Conservation (phyloP, 2,329 filamentous ascomycete genomes). For the Malbranchea zuffiana region DNA sequence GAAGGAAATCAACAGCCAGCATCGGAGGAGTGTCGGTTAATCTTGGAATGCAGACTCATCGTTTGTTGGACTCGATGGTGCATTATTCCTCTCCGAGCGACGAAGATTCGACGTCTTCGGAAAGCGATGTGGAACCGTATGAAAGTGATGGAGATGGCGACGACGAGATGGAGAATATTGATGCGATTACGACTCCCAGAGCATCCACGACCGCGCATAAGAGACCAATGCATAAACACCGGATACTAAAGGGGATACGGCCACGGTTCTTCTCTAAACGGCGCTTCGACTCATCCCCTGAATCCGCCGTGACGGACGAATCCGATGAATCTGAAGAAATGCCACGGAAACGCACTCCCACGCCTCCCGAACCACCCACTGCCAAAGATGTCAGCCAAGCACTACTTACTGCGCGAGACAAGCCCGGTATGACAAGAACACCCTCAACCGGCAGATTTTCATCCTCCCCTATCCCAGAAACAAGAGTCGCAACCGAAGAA, state of each 20-base stretch:
- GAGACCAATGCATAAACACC: not conserved
- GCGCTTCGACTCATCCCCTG: constrained; percentile 1
- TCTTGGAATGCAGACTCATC: constrained; percentile 65
- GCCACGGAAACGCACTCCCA: constrained; percentile 10
- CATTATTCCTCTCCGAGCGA: constrained; percentile 38
- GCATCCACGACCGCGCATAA: not conserved
- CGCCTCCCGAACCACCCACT: constrained; percentile 18
- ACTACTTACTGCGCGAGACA: constrained; percentile 8
- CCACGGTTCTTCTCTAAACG: too few relatives aligned
- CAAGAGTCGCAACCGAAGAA: constrained; percentile 54
- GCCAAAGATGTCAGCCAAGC: too few relatives aligned
- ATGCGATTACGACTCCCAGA: too few relatives aligned
- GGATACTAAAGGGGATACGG: too few relatives aligned
- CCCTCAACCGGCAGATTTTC: constrained; percentile 46
- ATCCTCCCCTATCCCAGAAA: constrained; percentile 61
- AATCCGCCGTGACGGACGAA: constrained; percentile 10
- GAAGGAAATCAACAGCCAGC: constrained; percentile 38
- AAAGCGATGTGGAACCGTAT: constrained; percentile 34
- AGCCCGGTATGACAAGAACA: constrained; percentile 7
- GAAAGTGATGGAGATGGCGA: constrained; percentile 28
- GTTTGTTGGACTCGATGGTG: constrained; percentile 53
- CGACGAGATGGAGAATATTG: constrained; percentile 8
- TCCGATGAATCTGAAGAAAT: constrained; percentile 10
- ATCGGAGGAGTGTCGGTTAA: constrained; percentile 49
- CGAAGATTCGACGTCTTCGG: constrained; percentile 34